Conservation (phyloP, 306 rosid species). For the Lathyrus oleraceus region DNA sequence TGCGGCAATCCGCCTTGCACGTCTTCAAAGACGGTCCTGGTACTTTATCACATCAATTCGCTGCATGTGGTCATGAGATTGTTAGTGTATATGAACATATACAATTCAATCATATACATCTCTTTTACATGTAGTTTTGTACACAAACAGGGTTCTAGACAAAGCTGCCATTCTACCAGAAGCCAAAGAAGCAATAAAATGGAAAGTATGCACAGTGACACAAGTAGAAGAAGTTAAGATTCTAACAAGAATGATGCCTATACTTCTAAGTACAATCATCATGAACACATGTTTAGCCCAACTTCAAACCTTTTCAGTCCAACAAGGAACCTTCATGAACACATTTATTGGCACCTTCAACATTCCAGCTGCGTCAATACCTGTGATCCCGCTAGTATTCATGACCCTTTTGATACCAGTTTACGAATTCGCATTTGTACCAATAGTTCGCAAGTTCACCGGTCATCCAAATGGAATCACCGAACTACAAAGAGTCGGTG, state of each 20-base stretch:
- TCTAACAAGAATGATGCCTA: slow-evolving; percentile 64
- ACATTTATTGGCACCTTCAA: slow-evolving; percentile 27
- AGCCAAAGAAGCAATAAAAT: slow-evolving; percentile 35
- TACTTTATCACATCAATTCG: too few relatives aligned
- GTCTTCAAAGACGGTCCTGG: too few relatives aligned
- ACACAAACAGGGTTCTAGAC: slow-evolving; percentile 48
- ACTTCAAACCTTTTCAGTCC: slow-evolving; percentile 54
- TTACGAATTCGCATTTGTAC: slow-evolving; percentile 50
- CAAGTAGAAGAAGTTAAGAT: slow-evolving; percentile 65
- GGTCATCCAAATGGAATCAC: slow-evolving; percentile 53
- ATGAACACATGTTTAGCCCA: slow-evolving; percentile 67
- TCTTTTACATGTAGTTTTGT: slow-evolving; percentile 20
- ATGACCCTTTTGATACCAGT: slow-evolving; percentile 57
- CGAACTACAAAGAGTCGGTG: slow-evolving; percentile 59
- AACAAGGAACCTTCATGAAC: slow-evolving; percentile 56
- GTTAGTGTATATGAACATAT: too few relatives aligned
- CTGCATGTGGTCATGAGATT: too few relatives aligned
- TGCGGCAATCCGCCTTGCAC: too few relatives aligned
- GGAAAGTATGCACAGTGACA: slow-evolving; percentile 52
- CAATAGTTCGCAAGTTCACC: slow-evolving; percentile 43
- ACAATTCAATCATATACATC: not conserved
- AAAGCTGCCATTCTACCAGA: slow-evolving; percentile 49
- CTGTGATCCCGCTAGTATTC: slow-evolving; percentile 56
- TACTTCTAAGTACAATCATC: slow-evolving; percentile 54
- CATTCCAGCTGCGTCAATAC: slow-evolving; percentile 56